Evolutionary conservation across 495 filamentous ascomycete species (phyloP), one percentile per base, ranked within the genome.

Genomic region (Platismatia glauca): DNA sequence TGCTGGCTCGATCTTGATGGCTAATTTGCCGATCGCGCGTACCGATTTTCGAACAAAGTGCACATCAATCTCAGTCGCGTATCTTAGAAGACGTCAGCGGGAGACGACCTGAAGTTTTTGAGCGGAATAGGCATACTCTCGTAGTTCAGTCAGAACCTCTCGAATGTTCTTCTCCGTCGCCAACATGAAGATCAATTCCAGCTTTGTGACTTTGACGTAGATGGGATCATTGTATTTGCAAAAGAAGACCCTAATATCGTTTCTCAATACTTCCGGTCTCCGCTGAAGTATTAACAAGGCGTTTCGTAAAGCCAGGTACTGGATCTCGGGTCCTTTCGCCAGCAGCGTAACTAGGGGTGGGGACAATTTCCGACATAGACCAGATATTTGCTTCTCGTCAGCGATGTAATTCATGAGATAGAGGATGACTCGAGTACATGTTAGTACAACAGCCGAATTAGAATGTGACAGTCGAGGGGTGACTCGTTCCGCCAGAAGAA

Each of bases 171-270:
- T 89, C 72, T 97, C 91, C 29, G 86, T 95, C 16, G 94, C 95
- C 58, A 99, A 81, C 94, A 97, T 99, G 77, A 97, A 97, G 69
- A 99, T 97, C 62, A 99, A 80, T 73, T 99, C 94, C 57, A 99
- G 82, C 74, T 99, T 99, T 16, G 95, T 97, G 66, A 99, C 94
- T 74, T 99, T 99, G 77, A 99, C 94, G 70, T 99, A 99, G 61
- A 97, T 97, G 0, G 95, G 94, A 70, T 99, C 94, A 68, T 99
- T 99, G 77, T 99, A 99, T 81, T 99, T 99, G 82, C 94, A 99
- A 75, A 98, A 98, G 76, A 99, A 99, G 53, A 97, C 93, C 15
- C 94, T 83, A 62, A 99, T 96, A 74, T 99, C 94, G 73, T 96
- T 97, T 44, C 94, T 83, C 11, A 99, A 78, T 4, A 99, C 91